These are phyloP conservation scores for Phytophthora lateralis DNA, from an alignment of 352 stramenopile genomes.

Conservation along the genomic window DNA sequence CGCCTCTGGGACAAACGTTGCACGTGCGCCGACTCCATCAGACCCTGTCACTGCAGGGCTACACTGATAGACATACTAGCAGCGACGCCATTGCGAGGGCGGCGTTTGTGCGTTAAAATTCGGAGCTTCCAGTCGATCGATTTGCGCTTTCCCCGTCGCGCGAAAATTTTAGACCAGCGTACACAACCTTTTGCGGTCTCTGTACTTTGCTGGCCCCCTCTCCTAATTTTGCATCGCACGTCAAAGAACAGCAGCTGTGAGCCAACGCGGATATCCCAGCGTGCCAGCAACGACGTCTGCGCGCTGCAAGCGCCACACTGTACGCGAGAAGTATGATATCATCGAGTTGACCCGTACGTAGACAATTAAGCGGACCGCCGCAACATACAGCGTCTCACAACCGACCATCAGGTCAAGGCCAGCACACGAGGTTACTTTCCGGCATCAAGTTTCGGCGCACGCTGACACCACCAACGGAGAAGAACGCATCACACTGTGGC, in stretches of 20 bases:
- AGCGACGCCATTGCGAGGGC: not conserved
- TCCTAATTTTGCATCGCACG: not conserved
- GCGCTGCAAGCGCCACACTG: not conserved
- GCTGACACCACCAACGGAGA: no score
- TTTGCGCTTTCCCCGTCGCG: not conserved
- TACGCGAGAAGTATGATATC: not conserved
- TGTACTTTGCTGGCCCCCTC: no score
- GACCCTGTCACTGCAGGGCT: not conserved
- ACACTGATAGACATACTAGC: not conserved
- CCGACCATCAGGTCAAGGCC: not conserved
- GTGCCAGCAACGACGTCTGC: not conserved
- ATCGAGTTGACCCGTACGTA: slow-evolving; percentile 1
- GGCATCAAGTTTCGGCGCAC: not conserved
- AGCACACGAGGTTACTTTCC: not conserved
- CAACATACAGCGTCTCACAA: not conserved
- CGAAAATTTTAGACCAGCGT: not conserved
- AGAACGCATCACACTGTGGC: no score
- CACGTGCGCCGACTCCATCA: not conserved
- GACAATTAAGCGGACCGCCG: not conserved
- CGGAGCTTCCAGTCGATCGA: not conserved
- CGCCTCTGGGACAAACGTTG: not conserved
- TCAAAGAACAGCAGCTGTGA: not conserved
- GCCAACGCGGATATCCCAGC: not conserved
- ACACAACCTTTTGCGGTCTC: not conserved
- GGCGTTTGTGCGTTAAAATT: not conserved